Base-by-base conservation (phyloP, 2,329 filamentous ascomycete species). In the Trichoderma sp. region DNA sequence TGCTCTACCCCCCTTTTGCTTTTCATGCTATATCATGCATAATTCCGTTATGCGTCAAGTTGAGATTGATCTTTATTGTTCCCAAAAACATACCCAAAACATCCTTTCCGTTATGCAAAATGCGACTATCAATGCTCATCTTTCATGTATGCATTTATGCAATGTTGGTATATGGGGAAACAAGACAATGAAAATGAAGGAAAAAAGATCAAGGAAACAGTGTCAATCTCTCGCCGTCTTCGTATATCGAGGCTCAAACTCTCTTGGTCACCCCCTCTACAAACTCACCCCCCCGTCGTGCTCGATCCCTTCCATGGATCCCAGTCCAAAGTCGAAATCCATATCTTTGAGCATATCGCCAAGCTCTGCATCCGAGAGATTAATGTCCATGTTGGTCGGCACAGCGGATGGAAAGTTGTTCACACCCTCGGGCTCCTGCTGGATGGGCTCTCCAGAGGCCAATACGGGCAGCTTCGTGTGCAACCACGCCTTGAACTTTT, bases 401-500 rank as follows among this genome's bases (percentile, higher is more conserved):
- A 80, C 65, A 2, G 74, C 73, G 9, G 75, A 73, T 15, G 73
- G 62, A 28, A 34, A 62, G 12, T 14, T 60, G 18, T 34, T 65
- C 6, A 58, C 61, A 0, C 26, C 14, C 11, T 72, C 30, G 24
- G 51, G 15, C 3, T 58, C 56, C 24, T 66, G 28, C 47, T 12
- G 57, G 32, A 65, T 66, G 43, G 57, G 39, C n/a, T 66, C 60
- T 30, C 43, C 47, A 14, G 74, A 68, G 11, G 71, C 58, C 18
- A 73, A 73, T 7, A 74, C 70, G 12, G 78, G 74, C 15, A 79
- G 60, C 70, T 79, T 80, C 51, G 77, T 76, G 47, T 75, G 74
- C 74, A 87, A 80, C 76, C 85, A 81, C 1, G 79, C 78, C 79
- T 85, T 87, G 80, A 90, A 90, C 77, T 86, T 88, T 26, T 78